Evolutionary conservation across 2,329 filamentous ascomycete species (phyloP), one percentile per base, ranked within the genome.

Genomic region (Xylariaceae sp.): DNA sequence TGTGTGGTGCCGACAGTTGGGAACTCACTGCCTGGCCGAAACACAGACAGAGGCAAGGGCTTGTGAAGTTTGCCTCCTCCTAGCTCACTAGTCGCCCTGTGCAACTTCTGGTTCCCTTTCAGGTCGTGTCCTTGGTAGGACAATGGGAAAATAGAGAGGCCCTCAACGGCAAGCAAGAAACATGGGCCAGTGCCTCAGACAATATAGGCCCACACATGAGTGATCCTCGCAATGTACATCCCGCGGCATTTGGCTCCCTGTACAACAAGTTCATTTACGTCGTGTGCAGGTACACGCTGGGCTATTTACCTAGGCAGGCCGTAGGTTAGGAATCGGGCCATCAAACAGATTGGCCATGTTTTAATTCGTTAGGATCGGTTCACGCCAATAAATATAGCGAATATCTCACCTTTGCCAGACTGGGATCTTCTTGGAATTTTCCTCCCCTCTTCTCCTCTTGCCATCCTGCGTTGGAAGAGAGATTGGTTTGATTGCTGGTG

Each of bases 191-290:
- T 40, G 44, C 41, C 46, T 46, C 46, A 56, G 52, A 57, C 34
- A 50, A 52, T 50, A 40, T 41, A 49, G 55, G 46, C 54, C 53
- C 50, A 54, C 49, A 52, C 41, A 51, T 53, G 48, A 53, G 44
- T 54, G 54, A 59, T 57, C 50, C 55, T 46, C 53, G 36, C 16
- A 46, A 48, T 48, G 50, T 54, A 47, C 47, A 45, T 47, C 50
- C 50, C 42, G n/a, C n/a, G 45, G 47, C 46, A 39, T 37, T 36
- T 48, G 16, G 33, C 43, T 41, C 51, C 51, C 50, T 58, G 56
- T 59, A 43, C 52, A 30, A 58, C 56, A 34, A 47, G 34, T 41
- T 48, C 41, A 48, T 54, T n/a, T 50, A 53, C 54, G 51, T 47
- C 52, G 45, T 50, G 28, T 42, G 50, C 46, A 43, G 50, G 36